Conservation (phyloP, 2,329 filamentous ascomycete species). For the Ceratocystis destructans region DNA sequence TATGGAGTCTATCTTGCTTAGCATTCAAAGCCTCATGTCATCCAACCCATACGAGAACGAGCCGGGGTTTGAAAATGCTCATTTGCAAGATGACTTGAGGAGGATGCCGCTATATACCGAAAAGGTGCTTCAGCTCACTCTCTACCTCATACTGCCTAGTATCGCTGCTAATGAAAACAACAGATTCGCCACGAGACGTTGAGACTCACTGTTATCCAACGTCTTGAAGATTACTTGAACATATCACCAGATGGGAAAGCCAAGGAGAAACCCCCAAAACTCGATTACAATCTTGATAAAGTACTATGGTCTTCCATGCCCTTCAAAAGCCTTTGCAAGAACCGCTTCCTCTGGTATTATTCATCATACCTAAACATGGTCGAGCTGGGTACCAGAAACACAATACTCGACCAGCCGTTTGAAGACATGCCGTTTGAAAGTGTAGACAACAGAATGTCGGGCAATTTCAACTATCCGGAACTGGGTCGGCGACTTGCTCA, state of each 20-base stretch:
- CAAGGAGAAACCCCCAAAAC: slow-evolving; percentile 26
- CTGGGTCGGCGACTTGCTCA: slow-evolving; percentile 54
- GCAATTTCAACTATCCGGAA: slow-evolving; percentile 66
- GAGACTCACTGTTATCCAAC: slow-evolving; percentile 71
- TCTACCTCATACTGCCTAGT: too few species aligned
- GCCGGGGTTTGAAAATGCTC: slow-evolving; percentile 74
- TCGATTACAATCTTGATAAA: slow-evolving; percentile 40
- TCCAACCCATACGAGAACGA: slow-evolving; percentile 91
- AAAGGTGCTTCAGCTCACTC: slow-evolving; percentile 42
- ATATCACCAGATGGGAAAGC: slow-evolving; percentile 39
- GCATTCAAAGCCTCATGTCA: slow-evolving; percentile 93
- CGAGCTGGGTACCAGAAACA: slow-evolving; percentile 48
- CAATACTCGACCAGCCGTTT: slow-evolving; percentile 52
- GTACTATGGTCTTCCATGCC: slow-evolving; percentile 55
- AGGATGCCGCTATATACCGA: slow-evolving; percentile 61
- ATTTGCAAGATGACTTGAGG: slow-evolving; percentile 53
- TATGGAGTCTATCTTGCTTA: slow-evolving; percentile 83
- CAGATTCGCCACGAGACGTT: slow-evolving; percentile 86
- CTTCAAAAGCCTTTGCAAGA: slow-evolving; percentile 82
- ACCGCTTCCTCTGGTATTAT: slow-evolving; percentile 90
- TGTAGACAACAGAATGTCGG: slow-evolving; percentile 65
- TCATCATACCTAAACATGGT: slow-evolving; percentile 69
- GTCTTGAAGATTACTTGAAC: slow-evolving; percentile 64
- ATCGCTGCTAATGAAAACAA: slow-evolving; percentile 15
- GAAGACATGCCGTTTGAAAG: slow-evolving; percentile 80